Evolutionary conservation across 2,329 filamentous ascomycete species (phyloP), one percentile per base, ranked within the genome.

Genomic region (Aspergillus sp.): DNA sequence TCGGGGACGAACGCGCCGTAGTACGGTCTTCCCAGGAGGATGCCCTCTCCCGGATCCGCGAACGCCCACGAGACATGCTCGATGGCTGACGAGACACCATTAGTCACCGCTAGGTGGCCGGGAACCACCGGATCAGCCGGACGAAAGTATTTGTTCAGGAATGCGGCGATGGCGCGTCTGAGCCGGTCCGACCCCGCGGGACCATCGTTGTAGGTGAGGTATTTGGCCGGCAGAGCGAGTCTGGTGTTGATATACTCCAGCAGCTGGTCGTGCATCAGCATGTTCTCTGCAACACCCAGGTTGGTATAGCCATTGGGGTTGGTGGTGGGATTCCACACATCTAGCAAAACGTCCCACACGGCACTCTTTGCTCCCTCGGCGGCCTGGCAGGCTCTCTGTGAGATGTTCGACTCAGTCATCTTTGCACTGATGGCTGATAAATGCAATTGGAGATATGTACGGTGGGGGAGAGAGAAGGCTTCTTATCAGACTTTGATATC

Each of bases 281-380:
- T 58, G 54, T 79, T 78, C 56, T 79, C 76, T 4, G 76, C 76
- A 1, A 78, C 64, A 1, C 75, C 75, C 0, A 79, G 65, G 48
- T 70, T 76, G 30, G 77, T 60, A 49, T 71, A 75, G 28, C 75
- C 75, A 9, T 60, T 52, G 0, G 60, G 60, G 36, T 62, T 62
- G 12, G 47, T 55, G 2, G 48, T 12, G n/a, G 69, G 65, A 45
- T 74, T 53, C 64, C 69, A 79, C 4, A 70, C 57, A 50, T 78
- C 65, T 5, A 60, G 56, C 36, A 77, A 57, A 35, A 78, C 64
- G 7, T 72, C 64, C 69, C 72, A 75, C 47, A 74, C 60, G 7
- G 58, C 19, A 26, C 27, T 19, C 10, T 43, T 43, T 32, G 42
- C 42, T n/a, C 10, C 29, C 35, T 34, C 42, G n/a, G 9, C 12